These are phyloP conservation scores for Pyrenula massariospora DNA, from an alignment of 495 filamentous ascomycete genomes.

Conservation along the genomic window DNA sequence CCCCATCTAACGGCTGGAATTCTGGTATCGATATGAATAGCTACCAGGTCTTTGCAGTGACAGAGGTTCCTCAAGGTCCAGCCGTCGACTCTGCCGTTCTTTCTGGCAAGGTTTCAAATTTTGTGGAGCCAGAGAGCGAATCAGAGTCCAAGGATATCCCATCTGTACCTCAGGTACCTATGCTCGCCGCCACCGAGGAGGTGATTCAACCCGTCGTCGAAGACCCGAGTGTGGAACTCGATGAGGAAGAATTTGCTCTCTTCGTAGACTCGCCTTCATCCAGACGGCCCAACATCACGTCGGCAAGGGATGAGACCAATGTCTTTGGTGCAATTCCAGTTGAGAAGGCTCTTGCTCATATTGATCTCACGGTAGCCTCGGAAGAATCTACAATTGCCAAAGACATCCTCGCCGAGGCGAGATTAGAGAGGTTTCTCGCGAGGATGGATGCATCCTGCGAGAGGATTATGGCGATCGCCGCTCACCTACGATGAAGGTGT, in stretches of 20 bases:
- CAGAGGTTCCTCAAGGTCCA: slow-evolving; percentile 60
- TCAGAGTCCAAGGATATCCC: slow-evolving; percentile 39
- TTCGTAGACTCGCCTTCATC: slow-evolving; percentile 37
- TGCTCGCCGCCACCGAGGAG: slow-evolving; percentile 18
- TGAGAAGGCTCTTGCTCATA: slow-evolving; percentile 3
- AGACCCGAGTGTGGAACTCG: slow-evolving; percentile 39
- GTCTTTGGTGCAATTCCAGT: not conserved
- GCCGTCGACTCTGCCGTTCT: slow-evolving; percentile 48
- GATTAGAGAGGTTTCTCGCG: not conserved
- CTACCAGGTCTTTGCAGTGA: slow-evolving; percentile 68
- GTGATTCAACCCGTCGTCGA: slow-evolving; percentile 18
- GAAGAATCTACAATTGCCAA: slow-evolving; percentile 1
- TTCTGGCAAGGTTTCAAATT: slow-evolving; percentile 51
- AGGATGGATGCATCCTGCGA: not conserved
- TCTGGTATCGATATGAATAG: slow-evolving; percentile 45
- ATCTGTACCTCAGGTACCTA: slow-evolving; percentile 31
- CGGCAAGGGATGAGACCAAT: not conserved
- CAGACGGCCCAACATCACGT: not conserved
- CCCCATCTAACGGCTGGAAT: slow-evolving; percentile 35
- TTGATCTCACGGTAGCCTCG: slow-evolving; percentile 20
- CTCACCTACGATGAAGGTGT: not conserved
- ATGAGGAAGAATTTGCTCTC: slow-evolving; percentile 48
- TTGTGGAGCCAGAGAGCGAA: slow-evolving; percentile 18
- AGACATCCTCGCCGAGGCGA: not conserved
- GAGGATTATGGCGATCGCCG: not conserved